Conservation (phyloP, 1,284 basidiomycete genomes). For the Thelephora terrestris region DNA sequence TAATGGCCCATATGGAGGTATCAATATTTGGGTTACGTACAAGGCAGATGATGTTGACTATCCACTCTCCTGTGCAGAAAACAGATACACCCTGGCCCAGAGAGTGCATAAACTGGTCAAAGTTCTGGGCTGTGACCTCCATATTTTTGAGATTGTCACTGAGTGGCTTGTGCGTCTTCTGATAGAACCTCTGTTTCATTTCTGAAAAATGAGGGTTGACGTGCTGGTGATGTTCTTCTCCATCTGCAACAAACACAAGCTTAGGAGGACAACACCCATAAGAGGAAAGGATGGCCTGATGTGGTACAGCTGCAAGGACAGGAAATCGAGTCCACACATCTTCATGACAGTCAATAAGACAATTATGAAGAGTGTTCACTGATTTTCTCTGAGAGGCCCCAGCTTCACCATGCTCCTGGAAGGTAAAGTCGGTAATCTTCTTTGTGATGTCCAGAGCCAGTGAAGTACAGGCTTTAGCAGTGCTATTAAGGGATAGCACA, state of each 20-base stretch:
- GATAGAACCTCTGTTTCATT: slow-evolving; percentile 37
- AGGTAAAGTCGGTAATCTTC: slow-evolving; percentile 43
- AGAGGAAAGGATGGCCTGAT: slow-evolving; percentile 32
- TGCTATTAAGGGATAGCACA: slow-evolving; percentile 28
- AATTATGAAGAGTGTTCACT: slow-evolving; percentile 31
- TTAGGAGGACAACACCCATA: slow-evolving; percentile 20
- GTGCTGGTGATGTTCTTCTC: slow-evolving; percentile 20
- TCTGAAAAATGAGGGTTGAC: slow-evolving; percentile 34
- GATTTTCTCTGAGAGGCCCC: background rate
- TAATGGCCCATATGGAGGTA: no score
- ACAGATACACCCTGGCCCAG: slow-evolving; percentile 23
- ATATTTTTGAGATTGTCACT: slow-evolving; percentile 31
- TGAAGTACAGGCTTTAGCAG: slow-evolving; percentile 26
- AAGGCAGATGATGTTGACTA: slow-evolving; percentile 49
- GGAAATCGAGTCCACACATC: slow-evolving; percentile 61
- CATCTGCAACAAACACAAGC: slow-evolving; percentile 36
- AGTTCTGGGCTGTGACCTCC: slow-evolving; percentile 21
- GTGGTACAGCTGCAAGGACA: slow-evolving; percentile 42
- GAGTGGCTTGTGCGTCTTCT: slow-evolving; percentile 39
- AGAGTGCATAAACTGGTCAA: slow-evolving; percentile 9
- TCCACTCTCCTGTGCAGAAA: slow-evolving; percentile 48
- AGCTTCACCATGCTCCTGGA: slow-evolving; percentile 29
- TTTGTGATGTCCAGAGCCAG: slow-evolving; percentile 39
- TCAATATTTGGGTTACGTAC: no score
- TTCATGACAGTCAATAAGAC: slow-evolving; percentile 42